Evolutionary conservation across 495 filamentous ascomycete genomes (phyloP).

Genomic region (Schizothecium vesticola): DNA sequence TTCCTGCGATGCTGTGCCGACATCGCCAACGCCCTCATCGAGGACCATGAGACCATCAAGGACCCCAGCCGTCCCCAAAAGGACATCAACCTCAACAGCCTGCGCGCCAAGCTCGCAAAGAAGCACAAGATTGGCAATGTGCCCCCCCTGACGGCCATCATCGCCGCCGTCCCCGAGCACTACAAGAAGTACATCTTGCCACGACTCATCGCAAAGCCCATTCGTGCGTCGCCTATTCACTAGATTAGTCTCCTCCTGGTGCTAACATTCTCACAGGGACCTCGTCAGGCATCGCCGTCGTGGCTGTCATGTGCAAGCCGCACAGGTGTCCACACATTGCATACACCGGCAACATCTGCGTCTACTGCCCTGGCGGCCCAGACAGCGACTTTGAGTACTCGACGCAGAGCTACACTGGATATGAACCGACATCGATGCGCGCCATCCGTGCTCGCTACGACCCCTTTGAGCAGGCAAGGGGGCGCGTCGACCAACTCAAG

Average conservation of each 20-base stretch:
- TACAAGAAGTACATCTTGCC: constrained; percentile 99
- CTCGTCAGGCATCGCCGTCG: constrained; percentile 96
- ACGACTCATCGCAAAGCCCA: constrained; percentile 92
- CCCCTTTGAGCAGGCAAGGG: constrained; percentile 94
- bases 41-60: constrained; percentile 77
- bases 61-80: constrained; percentile 65
- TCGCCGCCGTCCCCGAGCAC: constrained; percentile 93
- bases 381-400: constrained; percentile 99
- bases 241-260: background rate
- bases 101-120: constrained; percentile 83
- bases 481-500: constrained; percentile 93
- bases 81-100: constrained; percentile 87
- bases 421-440: constrained; percentile 97
- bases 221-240: constrained; percentile 51
- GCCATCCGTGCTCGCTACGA: constrained; percentile 96
- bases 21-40: constrained; percentile 85
- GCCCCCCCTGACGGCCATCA: constrained; percentile 92
- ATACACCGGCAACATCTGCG: constrained; percentile 96
- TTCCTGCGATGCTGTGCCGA: constrained; percentile 92
- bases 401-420: constrained; percentile 96
- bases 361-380: constrained; percentile 95
- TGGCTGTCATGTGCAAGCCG: constrained; percentile 99
- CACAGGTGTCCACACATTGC: constrained; percentile 97
- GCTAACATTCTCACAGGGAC: constrained; percentile 51
- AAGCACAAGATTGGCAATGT: constrained; percentile 82